A percentile compares a stretch with the other conserved stretches of the same genome.
These are phyloP conservation scores for Fusarium sp. DNA, from an alignment of 2,329 filamentous ascomycete species.

Conservation along the genomic window DNA sequence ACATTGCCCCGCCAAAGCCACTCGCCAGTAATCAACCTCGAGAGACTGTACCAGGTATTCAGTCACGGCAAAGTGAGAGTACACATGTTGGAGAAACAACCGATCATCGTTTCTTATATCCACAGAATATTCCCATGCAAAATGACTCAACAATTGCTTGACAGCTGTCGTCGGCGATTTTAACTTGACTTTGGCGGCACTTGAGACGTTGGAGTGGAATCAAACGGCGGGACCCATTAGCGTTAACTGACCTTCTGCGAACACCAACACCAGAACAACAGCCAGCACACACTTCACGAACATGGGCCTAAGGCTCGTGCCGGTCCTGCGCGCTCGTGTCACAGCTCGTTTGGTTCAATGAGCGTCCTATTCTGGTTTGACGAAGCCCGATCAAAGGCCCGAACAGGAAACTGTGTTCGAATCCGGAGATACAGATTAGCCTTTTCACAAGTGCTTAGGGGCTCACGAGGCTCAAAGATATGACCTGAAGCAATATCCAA, in stretches of 20 bases:
- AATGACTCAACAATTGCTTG: conserved; percentile 17
- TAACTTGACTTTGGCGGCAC: conserved; percentile 24
- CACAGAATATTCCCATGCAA: conserved; percentile 7
- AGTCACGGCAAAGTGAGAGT: background rate
- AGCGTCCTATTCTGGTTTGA: conserved; percentile 28
- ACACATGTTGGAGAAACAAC: background rate
- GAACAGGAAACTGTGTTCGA: conserved; percentile 23
- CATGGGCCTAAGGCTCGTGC: conserved; percentile 37
- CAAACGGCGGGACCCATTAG: conserved; percentile 34
- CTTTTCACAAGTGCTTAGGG: conserved; percentile 36
- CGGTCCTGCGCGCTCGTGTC: conserved; percentile 33
- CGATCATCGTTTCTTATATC: conserved; percentile 2
- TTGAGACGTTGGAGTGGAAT: conserved; percentile 31
- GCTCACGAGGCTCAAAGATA: conserved; percentile 10
- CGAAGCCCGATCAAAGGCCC: conserved; percentile 6
- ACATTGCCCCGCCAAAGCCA: conserved; percentile 16
- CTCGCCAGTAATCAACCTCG: conserved; percentile 4
- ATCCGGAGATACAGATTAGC: conserved; percentile 17
- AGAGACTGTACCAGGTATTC: background rate
- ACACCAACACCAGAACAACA: conserved; percentile 10
- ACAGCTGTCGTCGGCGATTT: conserved; percentile 30
- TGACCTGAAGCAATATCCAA: conserved; percentile 16
- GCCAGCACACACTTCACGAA: conserved; percentile 13
- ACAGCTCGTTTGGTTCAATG: conserved; percentile 31
- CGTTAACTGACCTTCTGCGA: conserved; percentile 2